These are phyloP conservation scores for Medicago lupulina DNA, from an alignment of 306 rosid genomes.

Conservation along the genomic window DNA sequence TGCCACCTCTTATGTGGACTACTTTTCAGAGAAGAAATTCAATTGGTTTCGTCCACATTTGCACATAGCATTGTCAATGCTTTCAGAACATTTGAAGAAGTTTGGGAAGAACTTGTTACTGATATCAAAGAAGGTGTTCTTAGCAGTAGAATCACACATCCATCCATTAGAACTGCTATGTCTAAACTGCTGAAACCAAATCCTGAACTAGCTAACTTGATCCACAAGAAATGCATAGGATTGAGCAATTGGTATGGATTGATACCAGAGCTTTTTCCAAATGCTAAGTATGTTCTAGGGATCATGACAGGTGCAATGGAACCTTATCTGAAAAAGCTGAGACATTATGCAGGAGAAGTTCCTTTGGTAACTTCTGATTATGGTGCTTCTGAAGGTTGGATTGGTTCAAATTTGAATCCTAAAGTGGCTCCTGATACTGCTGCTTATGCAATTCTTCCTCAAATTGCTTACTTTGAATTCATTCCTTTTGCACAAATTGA, in stretches of 20 bases:
- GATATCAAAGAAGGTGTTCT: constrained; percentile 74
- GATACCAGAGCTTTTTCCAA: constrained; percentile 60
- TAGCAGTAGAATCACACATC: constrained; percentile 54
- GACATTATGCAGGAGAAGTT: constrained; percentile 80
- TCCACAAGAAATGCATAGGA: constrained; percentile 54
- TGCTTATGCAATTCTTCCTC: constrained; percentile 77
- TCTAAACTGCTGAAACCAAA: constrained; percentile 74
- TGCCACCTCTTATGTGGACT: constrained; percentile 92
- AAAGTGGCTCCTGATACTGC: constrained; percentile 67
- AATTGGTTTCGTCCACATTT: constrained; percentile 66
- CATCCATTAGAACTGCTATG: constrained; percentile 64
- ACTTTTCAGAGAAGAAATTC: constrained; percentile 63
- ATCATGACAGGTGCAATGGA: constrained; percentile 97
- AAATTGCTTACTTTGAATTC: constrained; percentile 87
- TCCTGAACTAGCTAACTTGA: constrained; percentile 74
- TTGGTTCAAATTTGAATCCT: constrained; percentile 82
- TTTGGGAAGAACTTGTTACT: constrained; percentile 76
- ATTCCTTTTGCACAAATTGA: constrained; percentile 54
- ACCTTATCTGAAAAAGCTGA: constrained; percentile 74
- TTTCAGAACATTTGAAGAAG: constrained; percentile 73
- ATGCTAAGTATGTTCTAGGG: constrained; percentile 77
- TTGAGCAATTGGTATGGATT: constrained; percentile 86
- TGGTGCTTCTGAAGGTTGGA: constrained; percentile 97
- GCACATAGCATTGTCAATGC: constrained; percentile 85
- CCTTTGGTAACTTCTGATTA: constrained; percentile 87